Conservation (phyloP, 805 yeast genomes). For the Teunomyces gatunensis region DNA sequence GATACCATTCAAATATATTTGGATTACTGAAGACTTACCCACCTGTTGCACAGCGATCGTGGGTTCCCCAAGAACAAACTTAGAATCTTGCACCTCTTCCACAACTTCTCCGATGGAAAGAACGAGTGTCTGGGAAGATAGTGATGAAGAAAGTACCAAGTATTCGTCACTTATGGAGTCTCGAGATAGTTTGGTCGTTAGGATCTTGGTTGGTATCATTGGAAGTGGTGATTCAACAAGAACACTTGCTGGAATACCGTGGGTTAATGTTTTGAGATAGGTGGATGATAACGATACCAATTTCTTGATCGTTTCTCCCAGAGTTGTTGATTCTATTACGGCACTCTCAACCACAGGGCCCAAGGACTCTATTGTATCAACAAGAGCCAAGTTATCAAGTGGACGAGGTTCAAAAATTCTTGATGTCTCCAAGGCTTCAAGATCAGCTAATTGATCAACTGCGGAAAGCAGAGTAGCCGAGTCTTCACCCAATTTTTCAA, state of each 20-base stretch:
- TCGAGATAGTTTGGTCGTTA: constrained; percentile 53
- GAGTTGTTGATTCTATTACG: constrained; percentile 15
- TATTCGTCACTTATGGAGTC: constrained; percentile 55
- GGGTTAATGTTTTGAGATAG: constrained; percentile 45
- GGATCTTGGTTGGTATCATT: constrained; percentile 54
- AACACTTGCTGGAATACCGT: constrained; percentile 60
- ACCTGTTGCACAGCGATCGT: constrained; percentile 72
- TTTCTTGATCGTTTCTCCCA: constrained; percentile 15
- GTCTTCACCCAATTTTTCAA: constrained; percentile 70
- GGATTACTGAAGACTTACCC: constrained; percentile 63
- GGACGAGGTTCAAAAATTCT: constrained; percentile 14
- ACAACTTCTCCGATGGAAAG: constrained; percentile 77
- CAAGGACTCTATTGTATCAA: constrained; percentile 47
- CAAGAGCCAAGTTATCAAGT: constrained; percentile 57
- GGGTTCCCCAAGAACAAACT: constrained; percentile 51
- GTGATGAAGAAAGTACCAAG: constrained; percentile 56
- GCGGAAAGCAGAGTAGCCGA: constrained; percentile 11
- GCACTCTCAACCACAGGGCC: constrained; percentile 48
- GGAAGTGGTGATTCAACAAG: constrained; percentile 80
- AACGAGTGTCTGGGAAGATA: constrained; percentile 65
- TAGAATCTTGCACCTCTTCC: constrained; percentile 69
- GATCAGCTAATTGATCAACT: neutral
- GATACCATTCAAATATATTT: constrained; percentile 69
- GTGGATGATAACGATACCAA: constrained; percentile 34
- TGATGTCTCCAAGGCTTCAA: neutral